Evolutionary conservation across 2,329 filamentous ascomycete species (phyloP), one percentile per base, ranked within the genome.

Genomic region (Blastomyces emzantsi): DNA sequence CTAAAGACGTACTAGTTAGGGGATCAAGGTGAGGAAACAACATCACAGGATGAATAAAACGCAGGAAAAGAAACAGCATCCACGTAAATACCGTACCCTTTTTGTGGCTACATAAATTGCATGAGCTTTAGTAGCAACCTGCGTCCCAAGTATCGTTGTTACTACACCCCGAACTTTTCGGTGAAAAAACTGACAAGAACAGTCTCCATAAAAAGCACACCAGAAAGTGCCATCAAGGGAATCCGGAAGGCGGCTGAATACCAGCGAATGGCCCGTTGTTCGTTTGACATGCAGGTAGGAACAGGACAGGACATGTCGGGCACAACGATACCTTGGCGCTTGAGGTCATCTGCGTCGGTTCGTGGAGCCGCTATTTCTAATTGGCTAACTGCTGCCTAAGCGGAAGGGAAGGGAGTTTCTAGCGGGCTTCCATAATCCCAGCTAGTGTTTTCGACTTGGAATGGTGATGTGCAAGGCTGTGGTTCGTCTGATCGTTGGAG

Each of bases 371-470:
- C 15, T 7, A 25, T 22, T 22, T 19, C 22, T 41, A 15, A 43
- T 58, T 58, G 36, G 36, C 22, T 17, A 22, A 8, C 19, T 25
- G 22, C 22, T 25, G 55, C 55, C n/a, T 28, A 57, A 15, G 22
- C 9, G 19, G 36, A 45, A 19, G n/a, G 55, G 1, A 41, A 28
- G 36, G 9, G 33, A 22, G n/a, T 17, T 58, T 58, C 55, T 56
- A 56, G 54, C 30, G 54, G 54, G 17, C 54, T 56, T 55, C 54
- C 52, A 56, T 56, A 39, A 56, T 56, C 52, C 52, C 30, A 39
- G 52, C 52, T 52, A 52, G 49, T 25, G 13, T 19, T 2, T 28
- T 22, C 11, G 28, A 5, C 28, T 28, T 25, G 47, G 7, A 19
- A 7, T 36, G 36, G 36, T 49, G 47, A 25, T 25, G 47, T 25